Evolutionary conservation across 805 yeast species (phyloP), one percentile per base, ranked within the genome.

Genomic region (Saccharomycopsis sp.): DNA sequence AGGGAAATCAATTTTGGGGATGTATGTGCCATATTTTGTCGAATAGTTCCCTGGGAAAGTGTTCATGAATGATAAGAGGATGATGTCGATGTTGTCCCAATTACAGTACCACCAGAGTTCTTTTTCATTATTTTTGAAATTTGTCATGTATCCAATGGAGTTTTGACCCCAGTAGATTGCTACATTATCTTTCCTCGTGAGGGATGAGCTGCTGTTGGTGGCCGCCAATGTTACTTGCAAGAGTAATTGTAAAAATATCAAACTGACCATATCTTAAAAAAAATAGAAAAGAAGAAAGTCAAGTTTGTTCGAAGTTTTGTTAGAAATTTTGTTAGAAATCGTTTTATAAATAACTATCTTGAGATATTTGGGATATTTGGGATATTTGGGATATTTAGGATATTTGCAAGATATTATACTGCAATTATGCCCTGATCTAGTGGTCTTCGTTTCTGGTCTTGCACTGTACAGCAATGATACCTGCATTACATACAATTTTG

Each of bases 131-230:
- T 28, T 57, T 52, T 47, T 66, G 68, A 46, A 50, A 17, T 61
- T 53, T 40, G 60, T 56, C 54, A 77, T 79, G 9, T 69, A 59
- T 5, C 86, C 86, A 16, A 74, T 79, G 13, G 90, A 77, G 55
- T 76, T 75, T 63, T 87, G 95, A 43, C 96, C 96, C 96, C 96
- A 87, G 64, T 87, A 87, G 5, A 84, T 70, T 19, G 82, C 96
- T 31, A 86, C 75, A 52, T 85, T 83, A 23, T 47, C 35, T 9
- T 31, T 31, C 5, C 19, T 8, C 9, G 9, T 6, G 11, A 31
- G 35, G 11, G 17, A 14, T 6, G 35, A 31, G 6, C 8, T 9
- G 8, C 20, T 9, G 35, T 17, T 14, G 35, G 14, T 31, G 35
- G 35, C 9, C 14, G 19, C 19, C 17, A 14, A n/a, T n/a, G n/a